These are phyloP conservation scores for Penicillium paxilli DNA, from an alignment of 495 filamentous ascomycete species.

Conservation along the genomic window DNA sequence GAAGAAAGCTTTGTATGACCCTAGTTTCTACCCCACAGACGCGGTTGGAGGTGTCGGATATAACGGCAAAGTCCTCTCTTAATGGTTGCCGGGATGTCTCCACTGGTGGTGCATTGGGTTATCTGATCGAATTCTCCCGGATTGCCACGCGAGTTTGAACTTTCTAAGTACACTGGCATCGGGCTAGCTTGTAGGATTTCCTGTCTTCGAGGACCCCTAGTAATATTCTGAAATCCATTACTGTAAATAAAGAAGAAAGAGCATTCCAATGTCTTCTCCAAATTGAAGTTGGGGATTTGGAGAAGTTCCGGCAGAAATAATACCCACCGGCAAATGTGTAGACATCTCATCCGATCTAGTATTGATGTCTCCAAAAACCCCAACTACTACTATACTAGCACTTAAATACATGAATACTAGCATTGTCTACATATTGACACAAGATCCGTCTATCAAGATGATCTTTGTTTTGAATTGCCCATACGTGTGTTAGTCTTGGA, in stretches of 20 bases:
- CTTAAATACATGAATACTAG: too few species aligned
- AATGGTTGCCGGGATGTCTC: not conserved
- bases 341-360: not conserved
- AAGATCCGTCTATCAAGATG: too few species aligned
- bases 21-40: not conserved
- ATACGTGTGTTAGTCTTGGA: too few species aligned
- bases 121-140: conserved; percentile 4
- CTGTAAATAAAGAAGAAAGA: too few species aligned
- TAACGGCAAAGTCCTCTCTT: not conserved
- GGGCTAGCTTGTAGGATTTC: too few species aligned
- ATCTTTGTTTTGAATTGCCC: too few species aligned
- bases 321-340: conserved; percentile 11
- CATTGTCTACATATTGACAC: too few species aligned
- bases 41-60: not conserved
- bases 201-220: too few species aligned
- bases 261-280: not conserved
- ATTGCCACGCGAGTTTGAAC: not conserved
- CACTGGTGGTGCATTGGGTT: not conserved
- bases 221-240: too few species aligned
- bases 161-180: too few species aligned
- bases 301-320: conserved; percentile 2
- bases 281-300: not conserved
- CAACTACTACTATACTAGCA: too few species aligned
- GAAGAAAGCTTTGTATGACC: not conserved
- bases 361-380: too few species aligned